Conservation (phyloP, 208 protist genomes). For the Borovskyia barvae region DNA sequence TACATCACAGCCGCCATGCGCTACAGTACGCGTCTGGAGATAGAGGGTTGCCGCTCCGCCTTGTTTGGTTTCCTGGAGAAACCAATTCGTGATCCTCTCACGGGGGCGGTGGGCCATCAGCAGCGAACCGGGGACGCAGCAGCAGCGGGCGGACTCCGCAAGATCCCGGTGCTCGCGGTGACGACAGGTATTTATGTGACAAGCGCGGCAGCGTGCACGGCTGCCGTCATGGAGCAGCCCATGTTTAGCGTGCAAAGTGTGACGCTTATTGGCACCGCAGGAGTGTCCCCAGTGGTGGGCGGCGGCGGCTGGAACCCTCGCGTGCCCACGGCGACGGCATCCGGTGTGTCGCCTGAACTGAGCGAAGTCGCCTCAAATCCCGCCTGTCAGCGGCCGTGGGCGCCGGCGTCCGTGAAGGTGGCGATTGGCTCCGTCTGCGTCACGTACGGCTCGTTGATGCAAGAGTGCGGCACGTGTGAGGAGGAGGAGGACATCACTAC, state of each 20-base stretch:
- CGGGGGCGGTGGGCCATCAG: slow-evolving; percentile 11
- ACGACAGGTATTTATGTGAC: slow-evolving; percentile 52
- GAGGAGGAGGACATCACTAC: slow-evolving; percentile 35
- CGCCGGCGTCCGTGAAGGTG: slow-evolving; percentile 22
- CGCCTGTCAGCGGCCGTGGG: slow-evolving; percentile 30
- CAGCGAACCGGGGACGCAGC: slow-evolving; percentile 7
- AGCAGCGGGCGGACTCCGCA: slow-evolving; percentile 6
- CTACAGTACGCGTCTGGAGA: slow-evolving; percentile 23
- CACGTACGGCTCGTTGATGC: slow-evolving; percentile 41
- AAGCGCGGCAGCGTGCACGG: slow-evolving; percentile 36
- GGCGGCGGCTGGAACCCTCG: slow-evolving; percentile 40
- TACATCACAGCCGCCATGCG: slow-evolving; percentile 48
- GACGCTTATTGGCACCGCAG: slow-evolving; percentile 50
- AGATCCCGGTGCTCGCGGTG: slow-evolving; percentile 39
- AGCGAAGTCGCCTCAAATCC: slow-evolving; percentile 24
- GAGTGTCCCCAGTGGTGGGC: slow-evolving; percentile 54
- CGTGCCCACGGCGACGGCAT: slow-evolving; percentile 1
- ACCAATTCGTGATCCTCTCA: slow-evolving; percentile 32
- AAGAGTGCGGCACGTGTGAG: slow-evolving; percentile 52
- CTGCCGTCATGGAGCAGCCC: slow-evolving; percentile 37
- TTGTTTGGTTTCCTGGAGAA: slow-evolving; percentile 46
- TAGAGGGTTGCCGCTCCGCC: slow-evolving; percentile 39
- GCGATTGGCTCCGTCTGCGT: slow-evolving; percentile 61
- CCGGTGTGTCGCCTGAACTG: slow-evolving; percentile 4
- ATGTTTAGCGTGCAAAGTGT: slow-evolving; percentile 43